Conservation (phyloP, 2,329 filamentous ascomycete genomes). For the Talaromyces islandicus region DNA sequence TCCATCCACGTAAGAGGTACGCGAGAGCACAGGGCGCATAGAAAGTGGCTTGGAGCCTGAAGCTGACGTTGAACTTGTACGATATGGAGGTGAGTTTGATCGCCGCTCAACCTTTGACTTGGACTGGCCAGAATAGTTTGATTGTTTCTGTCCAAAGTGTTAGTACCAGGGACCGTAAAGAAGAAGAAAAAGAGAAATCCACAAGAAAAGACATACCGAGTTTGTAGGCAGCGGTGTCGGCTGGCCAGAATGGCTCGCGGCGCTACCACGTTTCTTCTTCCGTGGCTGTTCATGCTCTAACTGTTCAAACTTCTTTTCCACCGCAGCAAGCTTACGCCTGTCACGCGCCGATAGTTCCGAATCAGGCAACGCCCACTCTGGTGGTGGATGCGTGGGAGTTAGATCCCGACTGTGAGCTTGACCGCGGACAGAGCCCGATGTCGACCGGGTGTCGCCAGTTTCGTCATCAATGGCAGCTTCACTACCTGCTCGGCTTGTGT, state of each 20-base stretch:
- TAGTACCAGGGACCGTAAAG: neutral
- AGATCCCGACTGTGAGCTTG: slow-evolving; percentile 56
- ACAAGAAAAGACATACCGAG: slow-evolving; percentile 11
- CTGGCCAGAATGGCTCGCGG: slow-evolving; percentile 47
- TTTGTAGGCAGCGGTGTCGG: slow-evolving; percentile 21
- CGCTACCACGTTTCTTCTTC: slow-evolving; percentile 53
- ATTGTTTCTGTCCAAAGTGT: neutral
- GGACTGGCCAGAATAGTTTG: slow-evolving; percentile 26
- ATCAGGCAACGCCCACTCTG: slow-evolving; percentile 36
- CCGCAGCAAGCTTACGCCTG: slow-evolving; percentile 56
- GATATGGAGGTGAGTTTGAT: slow-evolving; percentile 31
- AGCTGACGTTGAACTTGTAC: slow-evolving; percentile 17
- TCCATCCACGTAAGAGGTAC: slow-evolving; percentile 35
- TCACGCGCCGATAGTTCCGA: slow-evolving; percentile 57
- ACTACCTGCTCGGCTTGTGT: slow-evolving; percentile 56
- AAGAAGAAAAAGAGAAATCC: too few species aligned
- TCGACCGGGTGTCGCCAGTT: slow-evolving; percentile 49
- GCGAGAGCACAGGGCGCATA: slow-evolving; percentile 20
- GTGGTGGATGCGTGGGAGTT: slow-evolving; percentile 51
- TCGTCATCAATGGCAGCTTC: slow-evolving; percentile 51
- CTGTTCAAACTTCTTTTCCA: slow-evolving; percentile 57
- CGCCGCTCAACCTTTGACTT: slow-evolving; percentile 19
- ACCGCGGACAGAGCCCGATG: slow-evolving; percentile 50
- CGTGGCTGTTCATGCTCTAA: slow-evolving; percentile 54
- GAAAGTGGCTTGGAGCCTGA: neutral